phyloP scores from a whole-genome alignment of 2,329 filamentous ascomycete species.

The Lasiodiplodia citricola region DNA sequence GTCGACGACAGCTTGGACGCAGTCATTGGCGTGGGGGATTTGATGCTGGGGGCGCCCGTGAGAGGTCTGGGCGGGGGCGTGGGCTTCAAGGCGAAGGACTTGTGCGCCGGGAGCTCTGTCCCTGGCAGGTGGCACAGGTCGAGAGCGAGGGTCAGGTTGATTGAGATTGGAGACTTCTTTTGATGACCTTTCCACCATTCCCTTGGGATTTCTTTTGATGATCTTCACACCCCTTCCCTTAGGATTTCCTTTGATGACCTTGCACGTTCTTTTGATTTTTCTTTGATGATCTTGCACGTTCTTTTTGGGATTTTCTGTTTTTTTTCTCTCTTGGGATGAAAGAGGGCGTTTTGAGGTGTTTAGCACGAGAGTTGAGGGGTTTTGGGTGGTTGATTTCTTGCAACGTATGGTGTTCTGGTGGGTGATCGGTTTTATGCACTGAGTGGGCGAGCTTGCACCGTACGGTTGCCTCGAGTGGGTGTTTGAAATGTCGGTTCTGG shows the following conservation, averaged over 20 bases:
- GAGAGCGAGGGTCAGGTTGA: slow-evolving; percentile 30
- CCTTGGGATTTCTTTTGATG: too few species aligned
- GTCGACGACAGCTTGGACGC: slow-evolving; percentile 54
- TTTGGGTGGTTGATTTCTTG: not conserved
- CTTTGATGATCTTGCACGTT: not conserved
- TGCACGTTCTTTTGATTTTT: not conserved
- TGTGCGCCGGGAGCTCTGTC: not conserved
- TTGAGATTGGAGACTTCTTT: slow-evolving; percentile 28
- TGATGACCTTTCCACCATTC: not conserved
- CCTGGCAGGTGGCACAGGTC: slow-evolving; percentile 34
- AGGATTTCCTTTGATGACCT: slow-evolving; percentile 27
- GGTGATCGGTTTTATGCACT: not conserved
- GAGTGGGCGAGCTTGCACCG: not conserved
- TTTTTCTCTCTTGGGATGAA: not conserved
- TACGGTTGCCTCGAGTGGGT: too few species aligned
- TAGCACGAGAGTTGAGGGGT: not conserved
- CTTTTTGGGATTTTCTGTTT: not conserved
- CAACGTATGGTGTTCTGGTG: not conserved
- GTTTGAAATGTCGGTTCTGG: not conserved
- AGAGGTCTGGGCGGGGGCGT: slow-evolving; percentile 19
- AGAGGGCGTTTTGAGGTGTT: not conserved
- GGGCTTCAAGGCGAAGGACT: not conserved
- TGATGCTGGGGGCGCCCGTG: slow-evolving; percentile 48
- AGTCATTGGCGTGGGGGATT: slow-evolving; percentile 58
- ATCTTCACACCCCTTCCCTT: too few species aligned